These are phyloP conservation scores for Exidia glandulosa DNA, from an alignment of 768 basidiomycete genomes.

Conservation along the genomic window DNA sequence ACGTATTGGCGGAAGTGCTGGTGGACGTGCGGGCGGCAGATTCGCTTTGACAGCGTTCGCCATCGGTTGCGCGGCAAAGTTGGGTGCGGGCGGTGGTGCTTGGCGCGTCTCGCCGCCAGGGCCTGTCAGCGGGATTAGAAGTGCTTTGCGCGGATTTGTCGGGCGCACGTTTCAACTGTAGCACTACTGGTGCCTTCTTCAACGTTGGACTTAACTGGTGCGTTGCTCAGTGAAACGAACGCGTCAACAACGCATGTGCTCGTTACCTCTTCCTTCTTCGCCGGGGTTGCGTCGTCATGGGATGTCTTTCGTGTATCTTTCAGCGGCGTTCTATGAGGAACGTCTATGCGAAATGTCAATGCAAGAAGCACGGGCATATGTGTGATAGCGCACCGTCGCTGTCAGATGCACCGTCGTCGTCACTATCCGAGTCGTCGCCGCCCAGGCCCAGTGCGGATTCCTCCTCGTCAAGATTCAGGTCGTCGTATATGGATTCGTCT, in stretches of 20 bases:
- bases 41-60: conserved; percentile 65
- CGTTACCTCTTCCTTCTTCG: background rate
- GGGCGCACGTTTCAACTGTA: background rate
- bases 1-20: conserved; percentile 66
- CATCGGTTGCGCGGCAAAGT: conserved; percentile 73
- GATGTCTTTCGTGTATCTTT: conserved; percentile 38
- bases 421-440: conserved; percentile 28
- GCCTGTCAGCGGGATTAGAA: conserved; percentile 7
- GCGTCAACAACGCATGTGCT: background rate
- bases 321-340: conserved; percentile 42
- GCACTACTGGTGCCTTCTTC: conserved; percentile 61
- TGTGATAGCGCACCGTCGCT: conserved; percentile 49
- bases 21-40: conserved; percentile 42
- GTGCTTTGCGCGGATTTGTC: background rate
- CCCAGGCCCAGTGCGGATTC: conserved; percentile 85
- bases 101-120: no score
- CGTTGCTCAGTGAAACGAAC: background rate
- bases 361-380: conserved; percentile 1
- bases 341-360: conserved; percentile 28
- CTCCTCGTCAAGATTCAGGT: conserved; percentile 92
- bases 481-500: conserved; percentile 95
- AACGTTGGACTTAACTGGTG: conserved; percentile 56
- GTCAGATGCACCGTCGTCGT: conserved; percentile 63
- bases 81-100: conserved; percentile 62
- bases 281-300: conserved; percentile 41